Conservation (phyloP, 139 green algal genomes). For the Micromonas pusilla region DNA sequence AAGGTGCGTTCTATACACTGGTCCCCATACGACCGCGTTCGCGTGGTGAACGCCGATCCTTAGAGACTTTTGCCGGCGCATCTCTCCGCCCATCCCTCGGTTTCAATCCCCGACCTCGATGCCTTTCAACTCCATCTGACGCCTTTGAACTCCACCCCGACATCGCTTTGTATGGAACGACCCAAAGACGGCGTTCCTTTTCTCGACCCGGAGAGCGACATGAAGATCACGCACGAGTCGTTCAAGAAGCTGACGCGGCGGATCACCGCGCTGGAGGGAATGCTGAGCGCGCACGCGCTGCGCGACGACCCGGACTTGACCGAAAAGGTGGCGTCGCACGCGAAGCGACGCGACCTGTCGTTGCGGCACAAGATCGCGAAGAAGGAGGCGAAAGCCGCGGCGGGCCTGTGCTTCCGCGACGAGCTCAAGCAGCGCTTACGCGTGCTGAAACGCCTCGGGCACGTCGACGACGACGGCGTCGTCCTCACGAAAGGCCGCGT, state of each 20-base stretch:
- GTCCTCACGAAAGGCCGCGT: constrained; percentile 57
- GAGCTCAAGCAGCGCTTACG: constrained; percentile 40
- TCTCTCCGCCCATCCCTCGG: too few relatives aligned
- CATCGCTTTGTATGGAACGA: too few relatives aligned
- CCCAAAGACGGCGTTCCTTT: constrained; percentile 39
- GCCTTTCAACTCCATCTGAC: too few relatives aligned
- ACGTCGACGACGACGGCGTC: constrained; percentile 61
- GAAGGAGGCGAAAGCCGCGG: neutral
- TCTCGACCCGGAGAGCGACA: constrained; percentile 39
- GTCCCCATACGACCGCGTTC: too few relatives aligned
- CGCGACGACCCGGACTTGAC: neutral
- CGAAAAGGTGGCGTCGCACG: neutral
- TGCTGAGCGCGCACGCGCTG: constrained; percentile 4
- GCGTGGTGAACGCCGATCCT: too few relatives aligned
- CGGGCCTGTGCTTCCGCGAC: constrained; percentile 5
- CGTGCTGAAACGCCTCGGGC: constrained; percentile 76
- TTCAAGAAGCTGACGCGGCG: neutral
- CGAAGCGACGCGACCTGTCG: neutral
- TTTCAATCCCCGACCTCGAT: too few relatives aligned
- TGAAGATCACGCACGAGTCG: constrained; percentile 16
- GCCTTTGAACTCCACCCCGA: too few relatives aligned
- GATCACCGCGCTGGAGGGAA: neutral
- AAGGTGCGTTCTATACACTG: too few relatives aligned
- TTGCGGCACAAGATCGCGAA: neutral
- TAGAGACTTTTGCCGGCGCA: too few relatives aligned